A percentile compares a stretch with the other conserved stretches of the same genome.
Conservation (phyloP, 2,329 filamentous ascomycete species). For the Decorospora gaudefroyi region DNA sequence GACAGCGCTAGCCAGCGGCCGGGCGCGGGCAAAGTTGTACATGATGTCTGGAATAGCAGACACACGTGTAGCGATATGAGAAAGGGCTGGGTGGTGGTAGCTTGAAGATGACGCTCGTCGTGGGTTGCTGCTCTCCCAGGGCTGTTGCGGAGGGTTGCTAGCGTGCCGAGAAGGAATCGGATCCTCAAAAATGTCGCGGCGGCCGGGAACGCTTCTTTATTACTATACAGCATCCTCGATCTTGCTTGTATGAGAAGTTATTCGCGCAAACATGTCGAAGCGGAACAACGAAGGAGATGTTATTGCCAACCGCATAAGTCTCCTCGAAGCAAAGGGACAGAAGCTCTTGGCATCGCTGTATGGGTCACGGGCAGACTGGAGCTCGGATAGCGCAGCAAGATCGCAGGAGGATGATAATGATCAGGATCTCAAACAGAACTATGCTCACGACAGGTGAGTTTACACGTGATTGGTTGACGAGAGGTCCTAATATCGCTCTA, state of each 20-base stretch:
- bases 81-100: conserved; percentile 28
- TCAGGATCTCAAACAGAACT: conserved; percentile 61
- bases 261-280: conserved; percentile 39
- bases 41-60: conserved; percentile 59
- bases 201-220: conserved; percentile 29
- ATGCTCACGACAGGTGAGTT: conserved; percentile 59
- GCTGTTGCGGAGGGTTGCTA: conserved; percentile 41
- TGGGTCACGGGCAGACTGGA: conserved; percentile 51
- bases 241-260: conserved; percentile 4
- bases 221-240: conserved; percentile 16
- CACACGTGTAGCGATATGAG: conserved; percentile 26
- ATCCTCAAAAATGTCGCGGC: conserved; percentile 36
- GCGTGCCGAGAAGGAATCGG: conserved; percentile 40
- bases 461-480: neutral
- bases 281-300: conserved; percentile 55
- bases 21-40: conserved; percentile 81
- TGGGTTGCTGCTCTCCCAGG: conserved; percentile 30
- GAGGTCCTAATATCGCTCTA: conserved; percentile 16
- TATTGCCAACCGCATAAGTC: conserved; percentile 59
- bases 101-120: conserved; percentile 30
- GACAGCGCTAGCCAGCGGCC: conserved; percentile 78
- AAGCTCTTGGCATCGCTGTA: conserved; percentile 62
- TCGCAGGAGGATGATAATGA: conserved; percentile 53
- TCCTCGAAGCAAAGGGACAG: conserved; percentile 59
- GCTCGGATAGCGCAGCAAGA: conserved; percentile 43